Percentiles rank a stretch among this genome's conserved stretches.
These are phyloP conservation scores for Zoysia matrella DNA, from an alignment of 202 grass and related monocot species.

Conservation along the genomic window DNA sequence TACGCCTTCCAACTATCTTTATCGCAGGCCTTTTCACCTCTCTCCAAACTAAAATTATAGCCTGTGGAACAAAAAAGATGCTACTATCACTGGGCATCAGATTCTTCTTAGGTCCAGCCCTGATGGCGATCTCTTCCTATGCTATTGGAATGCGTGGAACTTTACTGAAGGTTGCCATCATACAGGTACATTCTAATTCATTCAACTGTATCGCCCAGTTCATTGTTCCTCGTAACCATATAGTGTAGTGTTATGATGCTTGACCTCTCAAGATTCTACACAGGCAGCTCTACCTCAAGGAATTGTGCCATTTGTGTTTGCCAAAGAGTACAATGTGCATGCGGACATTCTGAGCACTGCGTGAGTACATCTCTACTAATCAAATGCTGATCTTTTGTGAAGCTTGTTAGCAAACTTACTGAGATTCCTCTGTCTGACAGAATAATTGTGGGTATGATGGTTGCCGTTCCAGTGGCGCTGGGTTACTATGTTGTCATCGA, in stretches of 20 bases:
- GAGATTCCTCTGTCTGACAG: constrained; percentile 40
- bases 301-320: constrained; percentile 32
- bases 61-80: constrained; percentile 70
- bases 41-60: constrained; percentile 78
- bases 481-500: constrained; percentile 79
- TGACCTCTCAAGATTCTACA: constrained; percentile 23
- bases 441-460: constrained; percentile 87
- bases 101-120: constrained; percentile 79
- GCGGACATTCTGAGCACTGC: constrained; percentile 82
- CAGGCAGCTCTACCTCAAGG: constrained; percentile 97
- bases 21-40: constrained; percentile 81
- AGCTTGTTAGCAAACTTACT: not conserved
- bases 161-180: constrained; percentile 75
- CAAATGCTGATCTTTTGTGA: constrained; percentile 7
- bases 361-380: constrained; percentile 50
- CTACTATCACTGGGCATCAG: constrained; percentile 69
- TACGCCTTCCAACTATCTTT: constrained; percentile 30
- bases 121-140: constrained; percentile 74
- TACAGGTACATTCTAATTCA: constrained; percentile 65
- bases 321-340: constrained; percentile 83
- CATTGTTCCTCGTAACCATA: not conserved
- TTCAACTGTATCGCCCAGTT: not conserved
- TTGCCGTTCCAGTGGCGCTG: constrained; percentile 76
- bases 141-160: constrained; percentile 63
- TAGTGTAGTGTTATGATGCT: not conserved